Percentiles rank a stretch among this genome's conserved stretches.
Evolutionary conservation across 75 land plant species (phyloP).

Genomic region (Selaginella tamariscina): DNA sequence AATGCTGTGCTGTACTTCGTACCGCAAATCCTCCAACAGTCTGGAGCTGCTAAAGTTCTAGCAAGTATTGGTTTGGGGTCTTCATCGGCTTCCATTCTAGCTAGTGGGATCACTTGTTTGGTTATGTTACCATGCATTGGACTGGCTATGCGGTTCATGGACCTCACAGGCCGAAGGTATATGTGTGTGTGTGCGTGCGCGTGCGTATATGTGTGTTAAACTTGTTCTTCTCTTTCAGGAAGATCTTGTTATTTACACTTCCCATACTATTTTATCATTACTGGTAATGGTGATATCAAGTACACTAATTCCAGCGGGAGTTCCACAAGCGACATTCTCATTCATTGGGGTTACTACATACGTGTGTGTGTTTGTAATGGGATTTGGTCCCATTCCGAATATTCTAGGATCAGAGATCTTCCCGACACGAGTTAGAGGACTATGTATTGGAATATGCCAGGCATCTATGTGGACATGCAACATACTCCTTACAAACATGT

Average conservation of each 20-base stretch:
- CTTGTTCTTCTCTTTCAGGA: background rate
- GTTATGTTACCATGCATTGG: conserved; percentile 10
- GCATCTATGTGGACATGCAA: conserved; percentile 7
- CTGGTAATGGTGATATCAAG: background rate
- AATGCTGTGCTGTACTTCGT: conserved; percentile 4
- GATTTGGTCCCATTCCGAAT: conserved; percentile 3
- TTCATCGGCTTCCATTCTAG: background rate
- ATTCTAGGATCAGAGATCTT: conserved; percentile 13
- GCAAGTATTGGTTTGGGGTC: background rate
- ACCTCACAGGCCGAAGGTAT: background rate
- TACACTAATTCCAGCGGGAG: background rate
- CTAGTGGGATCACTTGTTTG: conserved; percentile 7
- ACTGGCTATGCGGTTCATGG: conserved; percentile 5
- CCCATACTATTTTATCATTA: background rate
- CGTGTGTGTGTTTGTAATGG: background rate
- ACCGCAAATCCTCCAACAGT: conserved; percentile 3
- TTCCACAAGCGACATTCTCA: background rate
- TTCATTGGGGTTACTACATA: conserved; percentile 3
- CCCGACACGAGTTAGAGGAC: conserved; percentile 4
- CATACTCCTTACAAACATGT: background rate
- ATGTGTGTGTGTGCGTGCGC: background rate
- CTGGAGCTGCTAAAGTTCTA: background rate
- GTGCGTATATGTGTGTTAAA: background rate
- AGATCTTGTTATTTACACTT: background rate
- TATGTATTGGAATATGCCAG: conserved; percentile 11